Percentiles rank a stretch among this genome's conserved stretches.
Conservation (phyloP, 352 stramenopile species). For the Globisporangium heterothallicum region DNA sequence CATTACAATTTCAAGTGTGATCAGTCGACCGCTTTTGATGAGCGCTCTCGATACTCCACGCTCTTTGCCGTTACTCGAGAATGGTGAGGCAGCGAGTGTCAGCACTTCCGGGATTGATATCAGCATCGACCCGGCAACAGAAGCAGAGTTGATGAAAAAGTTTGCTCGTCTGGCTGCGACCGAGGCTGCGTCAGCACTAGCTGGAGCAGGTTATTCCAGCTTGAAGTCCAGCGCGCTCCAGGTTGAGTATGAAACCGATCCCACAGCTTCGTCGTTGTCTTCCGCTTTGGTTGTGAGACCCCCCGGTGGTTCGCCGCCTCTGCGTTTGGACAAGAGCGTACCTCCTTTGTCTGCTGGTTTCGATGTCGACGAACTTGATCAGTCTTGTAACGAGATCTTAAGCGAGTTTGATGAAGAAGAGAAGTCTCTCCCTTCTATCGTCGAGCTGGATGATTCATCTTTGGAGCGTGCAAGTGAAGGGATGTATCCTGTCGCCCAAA, state of each 20-base stretch:
- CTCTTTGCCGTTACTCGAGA: conserved; percentile 36
- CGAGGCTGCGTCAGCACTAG: conserved; percentile 37
- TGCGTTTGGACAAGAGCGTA: conserved; percentile 17
- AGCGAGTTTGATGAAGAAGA: conserved; percentile 25
- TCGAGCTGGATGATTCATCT: conserved; percentile 11
- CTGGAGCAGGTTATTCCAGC: conserved; percentile 19
- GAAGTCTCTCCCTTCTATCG: conserved; percentile 6
- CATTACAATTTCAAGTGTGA: conserved; percentile 76
- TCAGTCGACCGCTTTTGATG: conserved; percentile 54
- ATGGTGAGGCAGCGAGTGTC: conserved; percentile 24
- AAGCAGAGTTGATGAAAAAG: conserved; percentile 56
- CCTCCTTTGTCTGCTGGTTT: conserved; percentile 19
- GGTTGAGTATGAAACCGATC: conserved; percentile 30
- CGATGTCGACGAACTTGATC: conserved; percentile 17
- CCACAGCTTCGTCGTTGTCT: not conserved
- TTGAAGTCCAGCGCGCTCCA: conserved; percentile 29
- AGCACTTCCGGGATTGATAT: conserved; percentile 26
- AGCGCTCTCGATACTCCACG: conserved; percentile 25
- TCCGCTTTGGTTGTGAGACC: conserved; percentile 13
- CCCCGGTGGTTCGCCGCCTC: conserved; percentile 10
- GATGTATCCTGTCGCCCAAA: conserved; percentile 1
- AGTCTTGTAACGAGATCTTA: conserved; percentile 17
- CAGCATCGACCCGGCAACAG: conserved; percentile 34
- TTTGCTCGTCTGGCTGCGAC: conserved; percentile 55
- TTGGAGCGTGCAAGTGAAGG: conserved; percentile 19